Evolutionary conservation across 1,284 basidiomycete genomes (phyloP), one percentile per base, ranked within the genome.

Genomic region (Inonotus obliquus): DNA sequence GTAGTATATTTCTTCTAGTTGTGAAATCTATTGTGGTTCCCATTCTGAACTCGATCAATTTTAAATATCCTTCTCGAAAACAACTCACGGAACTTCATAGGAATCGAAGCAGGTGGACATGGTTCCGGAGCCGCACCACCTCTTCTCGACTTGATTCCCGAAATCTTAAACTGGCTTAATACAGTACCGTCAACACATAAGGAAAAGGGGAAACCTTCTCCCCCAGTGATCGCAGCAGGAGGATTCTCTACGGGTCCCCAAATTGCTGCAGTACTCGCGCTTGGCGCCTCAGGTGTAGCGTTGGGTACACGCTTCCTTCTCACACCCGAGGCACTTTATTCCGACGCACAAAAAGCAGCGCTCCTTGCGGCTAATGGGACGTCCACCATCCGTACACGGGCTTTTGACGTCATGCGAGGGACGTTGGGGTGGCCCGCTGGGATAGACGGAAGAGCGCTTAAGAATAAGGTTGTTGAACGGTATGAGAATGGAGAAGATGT

Each of bases 81-180:
- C 39, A 17, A 48, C 38, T 21, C 49, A 51, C 27, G n/a, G 9
- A 32, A 9, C 45, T 48, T 48, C 51, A 52, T 45, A 91, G 89
- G 90, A 13, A 82, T 76, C 65, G 90, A 92, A 74, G 80, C 87
- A 38, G 90, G 90, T 4, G 90, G 89, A 38, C 89, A 92, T 71
- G 89, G 89, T 13, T 73, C 77, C 53, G 66, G 71, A 51, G 69
- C 76, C 51, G 81, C 86, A 19, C 81, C 83, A 55, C 81, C 88
- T 4, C 74, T 87, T 35, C 72, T 84, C 60, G 80, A 79, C 21
- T 73, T 92, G 38, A 67, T 91, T 57, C 79, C 85, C n/a, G 75
- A 78, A 57, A 77, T 89, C 66, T 70, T 84, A 29, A 72, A 74
- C 51, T 71, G 44, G 25, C 39, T 56, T 49, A 23, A 41, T 35